These are phyloP conservation scores for Trichoderma citrinoviride DNA, from an alignment of 2,329 filamentous ascomycete genomes.

Conservation along the genomic window DNA sequence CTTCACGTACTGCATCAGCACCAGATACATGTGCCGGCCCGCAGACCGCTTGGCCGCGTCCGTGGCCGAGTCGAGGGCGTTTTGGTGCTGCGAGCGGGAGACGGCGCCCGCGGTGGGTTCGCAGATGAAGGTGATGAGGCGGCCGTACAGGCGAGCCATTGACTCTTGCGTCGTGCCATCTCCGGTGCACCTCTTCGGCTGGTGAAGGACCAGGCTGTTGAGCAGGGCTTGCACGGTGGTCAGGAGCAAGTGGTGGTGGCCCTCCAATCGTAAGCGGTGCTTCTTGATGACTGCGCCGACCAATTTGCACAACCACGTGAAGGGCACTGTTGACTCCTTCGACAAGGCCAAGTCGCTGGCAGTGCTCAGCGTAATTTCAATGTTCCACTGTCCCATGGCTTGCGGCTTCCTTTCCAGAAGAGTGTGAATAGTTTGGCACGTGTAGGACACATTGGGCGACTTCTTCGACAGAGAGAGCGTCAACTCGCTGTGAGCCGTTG, in stretches of 20 bases:
- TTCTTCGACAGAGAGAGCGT: slow-evolving; percentile 35
- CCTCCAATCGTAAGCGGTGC: slow-evolving; percentile 59
- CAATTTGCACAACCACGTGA: slow-evolving; percentile 50
- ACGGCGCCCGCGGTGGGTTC: slow-evolving; percentile 58
- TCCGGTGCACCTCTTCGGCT: slow-evolving; percentile 21
- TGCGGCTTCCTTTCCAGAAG: slow-evolving; percentile 51
- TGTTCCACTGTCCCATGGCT: slow-evolving; percentile 57
- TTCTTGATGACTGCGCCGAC: slow-evolving; percentile 57
- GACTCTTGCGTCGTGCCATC: slow-evolving; percentile 36
- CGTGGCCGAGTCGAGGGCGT: slow-evolving; percentile 56
- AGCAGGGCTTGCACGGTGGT: slow-evolving; percentile 56
- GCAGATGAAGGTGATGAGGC: slow-evolving; percentile 58
- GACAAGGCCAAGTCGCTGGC: slow-evolving; percentile 39
- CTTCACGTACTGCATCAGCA: slow-evolving; percentile 59
- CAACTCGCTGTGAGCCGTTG: slow-evolving; percentile 44
- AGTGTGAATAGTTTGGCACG: slow-evolving; percentile 42
- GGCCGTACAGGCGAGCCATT: slow-evolving; percentile 52
- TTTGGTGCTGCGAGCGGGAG: slow-evolving; percentile 44
- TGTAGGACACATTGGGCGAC: slow-evolving; percentile 36
- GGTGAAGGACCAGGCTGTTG: slow-evolving; percentile 44
- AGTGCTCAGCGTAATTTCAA: slow-evolving; percentile 51
- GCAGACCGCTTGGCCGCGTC: slow-evolving; percentile 61
- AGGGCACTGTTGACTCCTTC: slow-evolving; percentile 39
- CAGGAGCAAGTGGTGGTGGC: slow-evolving; percentile 59
- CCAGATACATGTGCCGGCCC: slow-evolving; percentile 59